Conservation (phyloP, 2,329 filamentous ascomycete genomes). For the Nemania bipapillata region DNA sequence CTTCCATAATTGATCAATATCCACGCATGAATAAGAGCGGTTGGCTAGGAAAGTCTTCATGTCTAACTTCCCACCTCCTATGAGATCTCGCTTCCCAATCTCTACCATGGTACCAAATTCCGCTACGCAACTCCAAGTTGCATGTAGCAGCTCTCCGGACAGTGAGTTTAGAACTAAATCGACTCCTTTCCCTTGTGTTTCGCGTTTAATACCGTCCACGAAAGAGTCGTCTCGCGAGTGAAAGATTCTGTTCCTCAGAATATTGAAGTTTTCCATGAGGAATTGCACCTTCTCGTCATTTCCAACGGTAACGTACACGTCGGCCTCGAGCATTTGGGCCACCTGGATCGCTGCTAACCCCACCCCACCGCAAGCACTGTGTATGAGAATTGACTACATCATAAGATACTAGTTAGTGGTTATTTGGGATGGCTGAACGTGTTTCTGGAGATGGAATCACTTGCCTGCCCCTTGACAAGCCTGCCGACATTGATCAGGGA, state of each 20-base stretch:
- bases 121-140: conserved; percentile 59
- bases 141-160: conserved; percentile 56
- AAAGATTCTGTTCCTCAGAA: conserved; percentile 40
- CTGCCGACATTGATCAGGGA: conserved; percentile 38
- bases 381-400: conserved; percentile 39
- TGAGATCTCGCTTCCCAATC: conserved; percentile 58
- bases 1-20: conserved; percentile 43
- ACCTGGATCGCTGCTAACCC: conserved; percentile 42
- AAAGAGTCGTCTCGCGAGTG: conserved; percentile 39
- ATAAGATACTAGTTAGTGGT: background rate
- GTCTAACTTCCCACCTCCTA: conserved; percentile 55
- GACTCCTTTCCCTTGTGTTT: conserved; percentile 38
- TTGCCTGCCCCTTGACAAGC: conserved; percentile 29
- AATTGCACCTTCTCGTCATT: conserved; percentile 37
- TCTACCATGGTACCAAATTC: conserved; percentile 59
- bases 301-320: conserved; percentile 41
- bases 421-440: too few species aligned
- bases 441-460: background rate
- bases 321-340: conserved; percentile 36
- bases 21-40: conserved; percentile 52
- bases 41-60: conserved; percentile 59
- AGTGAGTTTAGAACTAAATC: conserved; percentile 55
- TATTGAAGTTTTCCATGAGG: conserved; percentile 33
- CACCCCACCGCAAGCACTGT: conserved; percentile 42
- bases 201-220: conserved; percentile 34